Evolutionary conservation across 768 basidiomycete genomes (phyloP), one percentile per base, ranked within the genome.

Genomic region (Chiua virens): DNA sequence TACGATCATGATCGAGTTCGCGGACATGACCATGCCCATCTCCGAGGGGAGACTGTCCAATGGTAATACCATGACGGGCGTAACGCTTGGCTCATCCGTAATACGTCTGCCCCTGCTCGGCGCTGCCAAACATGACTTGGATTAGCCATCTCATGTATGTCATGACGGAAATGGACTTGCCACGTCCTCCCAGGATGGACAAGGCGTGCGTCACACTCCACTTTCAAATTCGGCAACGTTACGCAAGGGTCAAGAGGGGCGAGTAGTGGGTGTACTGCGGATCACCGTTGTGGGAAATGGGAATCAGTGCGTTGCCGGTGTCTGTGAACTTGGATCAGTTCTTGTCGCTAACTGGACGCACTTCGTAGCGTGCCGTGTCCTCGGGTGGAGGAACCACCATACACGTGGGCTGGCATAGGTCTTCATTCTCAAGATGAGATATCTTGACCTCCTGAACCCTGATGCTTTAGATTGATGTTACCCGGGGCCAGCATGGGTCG

Each of bases 111-210:
- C 5, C 66, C 73, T 61, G 55, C 80, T 83, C 51, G 43, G 72
- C 39, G 75, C 72, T 22, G 79, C 75, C 23, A 69, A 70, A 45
- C 75, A 74, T 44, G 73, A 77, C 56, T 69, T 74, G 4, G 61
- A 83, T 21, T 71, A 76, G 6, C 60, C 50, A 85, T 30, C 13
- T 30, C 3, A 55, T 74, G 8, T 76, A 80, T 10, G 73, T 3
- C 71, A 34, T 34, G 34, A 17, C 34, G 34, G 15, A 34, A 34
- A 34, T 34, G 15, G 34, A 34, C 34, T 17, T 34, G 34, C 34
- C 34, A 17, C 34, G 15, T 34, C 34, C 30, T 30, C 76, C 10
- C 63, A 72, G 51, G 82, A 84, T 50, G 85, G 85, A 2, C 34
- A 79, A 50, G 71, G 70, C 13, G 59, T 76, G 18, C 73, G 72